Conservation (phyloP, 106 monocot genomes). For the Allium fistulosum region DNA sequence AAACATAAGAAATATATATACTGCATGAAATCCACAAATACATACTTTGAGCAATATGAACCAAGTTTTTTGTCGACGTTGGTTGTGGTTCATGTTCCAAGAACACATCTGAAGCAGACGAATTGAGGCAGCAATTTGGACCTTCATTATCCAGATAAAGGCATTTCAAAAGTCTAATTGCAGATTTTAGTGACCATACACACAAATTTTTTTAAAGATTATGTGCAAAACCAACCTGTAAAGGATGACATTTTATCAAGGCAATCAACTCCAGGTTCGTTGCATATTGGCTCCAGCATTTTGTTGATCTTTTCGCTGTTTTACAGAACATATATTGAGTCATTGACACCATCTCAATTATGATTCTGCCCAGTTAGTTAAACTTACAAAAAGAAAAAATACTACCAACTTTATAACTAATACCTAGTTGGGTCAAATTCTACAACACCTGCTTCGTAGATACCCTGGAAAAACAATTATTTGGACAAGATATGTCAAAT, state of each 20-base stretch:
- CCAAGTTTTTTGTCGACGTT: slow-evolving; percentile 47
- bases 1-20: not conserved
- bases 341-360: not conserved
- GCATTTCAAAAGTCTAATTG: not conserved
- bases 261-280: slow-evolving; percentile 8
- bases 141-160: slow-evolving; percentile 10
- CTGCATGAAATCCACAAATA: not conserved
- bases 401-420: not conserved
- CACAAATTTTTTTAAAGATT: not conserved
- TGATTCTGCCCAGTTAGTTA: not conserved
- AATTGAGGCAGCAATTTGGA: slow-evolving; percentile 57
- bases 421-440: slow-evolving; percentile 35
- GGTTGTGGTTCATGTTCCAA: slow-evolving; percentile 45
- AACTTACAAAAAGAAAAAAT: no score
- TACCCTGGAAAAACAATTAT: slow-evolving; percentile 10
- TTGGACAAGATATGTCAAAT: not conserved
- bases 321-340: not conserved
- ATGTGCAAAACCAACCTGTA: slow-evolving; percentile 7
- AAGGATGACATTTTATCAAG: slow-evolving; percentile 7
- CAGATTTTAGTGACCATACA: not conserved
- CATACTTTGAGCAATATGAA: slow-evolving; percentile 52
- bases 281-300: slow-evolving; percentile 3
- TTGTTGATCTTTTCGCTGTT: not conserved
- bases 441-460: slow-evolving; percentile 20
- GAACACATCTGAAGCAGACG: slow-evolving; percentile 26